Evolutionary conservation across 192 early-diverging fungal genomes (phyloP).

Genomic region (Backusella circina): DNA sequence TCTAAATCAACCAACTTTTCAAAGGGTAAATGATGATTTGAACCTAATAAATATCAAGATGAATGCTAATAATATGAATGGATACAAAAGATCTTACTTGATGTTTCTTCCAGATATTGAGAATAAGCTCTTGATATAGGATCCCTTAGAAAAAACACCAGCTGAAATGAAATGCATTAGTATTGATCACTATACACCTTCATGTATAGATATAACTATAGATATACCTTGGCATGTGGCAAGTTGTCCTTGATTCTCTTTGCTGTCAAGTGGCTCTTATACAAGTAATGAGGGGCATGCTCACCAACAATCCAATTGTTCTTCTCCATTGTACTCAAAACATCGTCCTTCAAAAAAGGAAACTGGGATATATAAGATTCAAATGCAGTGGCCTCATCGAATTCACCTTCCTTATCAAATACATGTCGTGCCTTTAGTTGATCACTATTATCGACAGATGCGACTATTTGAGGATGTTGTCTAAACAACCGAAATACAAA

Average conservation of each 20-base stretch:
- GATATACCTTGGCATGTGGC: constrained; percentile 41
- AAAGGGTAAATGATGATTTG: constrained; percentile 14
- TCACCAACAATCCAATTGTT: constrained; percentile 23
- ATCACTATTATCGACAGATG: constrained; percentile 35
- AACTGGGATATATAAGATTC: constrained; percentile 29
- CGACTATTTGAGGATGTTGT: constrained; percentile 45
- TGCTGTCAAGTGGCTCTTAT: constrained; percentile 30
- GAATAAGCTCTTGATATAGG: constrained; percentile 50
- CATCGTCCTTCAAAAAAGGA: constrained; percentile 14
- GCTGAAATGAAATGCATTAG: constrained; percentile 6
- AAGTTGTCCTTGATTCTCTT: constrained; percentile 43
- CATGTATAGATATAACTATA: not conserved
- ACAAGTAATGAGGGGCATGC: constrained; percentile 34
- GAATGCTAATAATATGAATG: no score
- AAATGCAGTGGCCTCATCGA: constrained; percentile 16
- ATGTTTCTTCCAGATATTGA: constrained; percentile 32
- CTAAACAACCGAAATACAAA: constrained; percentile 42
- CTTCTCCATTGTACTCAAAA: constrained; percentile 16
- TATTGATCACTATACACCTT: not conserved
- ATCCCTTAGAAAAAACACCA: constrained; percentile 46
- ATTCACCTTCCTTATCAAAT: constrained; percentile 17
- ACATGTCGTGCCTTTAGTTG: constrained; percentile 2
- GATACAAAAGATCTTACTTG: not conserved
- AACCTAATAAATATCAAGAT: no score
- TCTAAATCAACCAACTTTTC: constrained; percentile 30